Evolutionary conservation across 768 basidiomycete species (phyloP).

Genomic region (Pleurotus giganteus): DNA sequence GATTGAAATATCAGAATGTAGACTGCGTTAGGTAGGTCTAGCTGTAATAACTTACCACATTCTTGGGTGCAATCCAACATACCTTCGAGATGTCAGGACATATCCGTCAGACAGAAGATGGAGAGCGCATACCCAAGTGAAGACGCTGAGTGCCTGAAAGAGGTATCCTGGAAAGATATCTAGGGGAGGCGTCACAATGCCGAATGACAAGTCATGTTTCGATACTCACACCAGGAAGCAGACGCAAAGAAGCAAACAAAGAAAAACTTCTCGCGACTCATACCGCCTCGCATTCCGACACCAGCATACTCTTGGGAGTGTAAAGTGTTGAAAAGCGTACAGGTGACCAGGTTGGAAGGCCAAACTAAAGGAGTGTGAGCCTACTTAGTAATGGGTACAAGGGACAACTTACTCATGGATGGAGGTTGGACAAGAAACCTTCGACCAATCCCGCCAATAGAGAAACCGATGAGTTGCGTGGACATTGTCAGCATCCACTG

Average conservation of each 20-base stretch:
- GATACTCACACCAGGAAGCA: slow-evolving; percentile 51
- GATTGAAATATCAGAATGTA: slow-evolving; percentile 13
- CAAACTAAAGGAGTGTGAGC: slow-evolving; percentile 56
- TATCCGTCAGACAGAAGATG: neutral
- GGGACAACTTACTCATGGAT: slow-evolving; percentile 54
- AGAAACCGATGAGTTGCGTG: slow-evolving; percentile 79
- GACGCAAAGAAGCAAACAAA: slow-evolving; percentile 57
- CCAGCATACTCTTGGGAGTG: slow-evolving; percentile 73
- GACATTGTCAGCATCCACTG: slow-evolving; percentile 81
- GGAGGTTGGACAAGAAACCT: slow-evolving; percentile 76
- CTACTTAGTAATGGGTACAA: neutral
- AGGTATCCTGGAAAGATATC: slow-evolving; percentile 67
- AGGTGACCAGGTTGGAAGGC: slow-evolving; percentile 73
- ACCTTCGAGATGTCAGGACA: neutral
- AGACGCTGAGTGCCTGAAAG: slow-evolving; percentile 63
- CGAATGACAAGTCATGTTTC: neutral
- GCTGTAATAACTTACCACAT: slow-evolving; percentile 28
- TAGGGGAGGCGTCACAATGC: neutral
- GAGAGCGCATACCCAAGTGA: slow-evolving; percentile 43
- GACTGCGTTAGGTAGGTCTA: neutral
- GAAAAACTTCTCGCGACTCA: slow-evolving; percentile 80
- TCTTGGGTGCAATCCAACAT: slow-evolving; percentile 67
- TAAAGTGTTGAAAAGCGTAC: slow-evolving; percentile 77
- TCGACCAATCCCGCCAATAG: slow-evolving; percentile 67
- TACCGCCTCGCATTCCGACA: slow-evolving; percentile 58